Conservation (phyloP, 164 flowering plant species). For the Litsea cubeba region DNA sequence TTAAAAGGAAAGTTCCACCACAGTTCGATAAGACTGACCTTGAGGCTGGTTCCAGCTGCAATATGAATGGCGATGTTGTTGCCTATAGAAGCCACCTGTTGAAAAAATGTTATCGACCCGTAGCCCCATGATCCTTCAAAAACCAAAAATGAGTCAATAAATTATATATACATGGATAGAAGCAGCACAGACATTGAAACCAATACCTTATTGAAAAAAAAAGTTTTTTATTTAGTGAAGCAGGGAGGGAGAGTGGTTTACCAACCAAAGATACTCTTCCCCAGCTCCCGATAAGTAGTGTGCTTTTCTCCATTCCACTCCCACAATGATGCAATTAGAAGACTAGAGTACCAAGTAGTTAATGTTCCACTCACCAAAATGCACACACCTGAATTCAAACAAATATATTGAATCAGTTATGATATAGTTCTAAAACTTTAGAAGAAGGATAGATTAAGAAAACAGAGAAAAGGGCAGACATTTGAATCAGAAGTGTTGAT, state of each 20-base stretch:
- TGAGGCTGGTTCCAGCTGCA: constrained; percentile 68
- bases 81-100: constrained; percentile 63
- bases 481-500: neutral
- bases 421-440: neutral
- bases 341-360: constrained; percentile 59
- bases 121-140: constrained; percentile 64
- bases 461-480: neutral
- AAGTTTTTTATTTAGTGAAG: neutral
- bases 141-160: constrained; percentile 2
- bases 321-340: constrained; percentile 54
- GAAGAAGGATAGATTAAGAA: neutral
- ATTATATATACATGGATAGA: constrained; percentile 1
- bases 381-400: constrained; percentile 33
- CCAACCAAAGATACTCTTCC: constrained; percentile 50
- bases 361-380: constrained; percentile 48
- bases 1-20: neutral
- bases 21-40: constrained; percentile 26
- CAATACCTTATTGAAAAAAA: neutral
- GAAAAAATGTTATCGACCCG: constrained; percentile 51
- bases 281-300: constrained; percentile 46
- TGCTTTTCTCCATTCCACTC: constrained; percentile 56
- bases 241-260: constrained; percentile 10
- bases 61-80: constrained; percentile 66
- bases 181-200: neutral
- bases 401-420: neutral